Base-by-base conservation (phyloP, 2,329 filamentous ascomycete species). In the Pseudogymnoascus sp. region DNA sequence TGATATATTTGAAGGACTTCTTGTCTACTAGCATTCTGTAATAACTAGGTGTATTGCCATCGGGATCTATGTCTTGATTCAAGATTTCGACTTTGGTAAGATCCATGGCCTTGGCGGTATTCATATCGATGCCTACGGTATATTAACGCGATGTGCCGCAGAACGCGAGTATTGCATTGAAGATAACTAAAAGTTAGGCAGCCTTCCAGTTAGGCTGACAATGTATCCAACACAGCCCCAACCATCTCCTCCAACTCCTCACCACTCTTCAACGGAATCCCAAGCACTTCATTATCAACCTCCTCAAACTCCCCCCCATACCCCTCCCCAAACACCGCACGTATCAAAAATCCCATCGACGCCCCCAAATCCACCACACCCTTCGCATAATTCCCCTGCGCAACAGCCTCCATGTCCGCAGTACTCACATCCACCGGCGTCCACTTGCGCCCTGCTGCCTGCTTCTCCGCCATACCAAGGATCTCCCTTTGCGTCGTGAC, bases 401-500 rank as follows among this genome's bases (percentile, higher is more conserved):
- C 14, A n/a, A 4, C 21, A 8, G 68, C 65, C 7, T 60, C 57
- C 47, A 68, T 64, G 45, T 67, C 67, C 2, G 54, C 62, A 0
- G 66, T 64, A 5, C 51, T 63, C 2, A 66, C 64, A 4, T 63
- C 59, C 14, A 68, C 65, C 0, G 67, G 62, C 16, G 68, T 62
- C 68, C 70, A 75, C 29, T 68, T 69, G 39, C 65, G 69, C 12
- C 71, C 62, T 1, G 69, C 74, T 0, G 70, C 70, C 31, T 71
- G 64, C 62, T 74, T 74, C 70, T 77, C 71, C 16, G 67, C 72
- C 10, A 73, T 65, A 0, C 67, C 71, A 1, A 77, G 45, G 0
- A 81, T 64, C 51, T 75, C 61, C 14, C 75, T 75, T 70, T 84
- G 82, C 0, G 79, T 77, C 12, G 77, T 72, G 3, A 75, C 71